Evolutionary conservation across 345 rosid species (phyloP), one percentile per base, ranked within the genome.

Genomic region (Firmiana major): DNA sequence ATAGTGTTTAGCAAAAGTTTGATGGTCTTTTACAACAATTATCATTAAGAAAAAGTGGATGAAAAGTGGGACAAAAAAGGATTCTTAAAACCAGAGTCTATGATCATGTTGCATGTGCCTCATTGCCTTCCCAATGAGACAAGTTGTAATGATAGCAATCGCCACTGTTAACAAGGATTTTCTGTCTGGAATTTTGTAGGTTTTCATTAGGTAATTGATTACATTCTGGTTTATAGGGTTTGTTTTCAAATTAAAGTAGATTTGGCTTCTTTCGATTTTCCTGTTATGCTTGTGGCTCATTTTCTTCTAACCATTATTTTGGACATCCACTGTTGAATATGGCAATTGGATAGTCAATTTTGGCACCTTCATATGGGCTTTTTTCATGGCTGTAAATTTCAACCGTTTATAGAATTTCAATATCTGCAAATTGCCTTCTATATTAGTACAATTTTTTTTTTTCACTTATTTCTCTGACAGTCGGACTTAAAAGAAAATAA

Each of bases 201-300:
- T 64, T 70, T 70, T 63, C 53, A 77, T 55, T 48, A 40, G 55
- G 59, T 26, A 48, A 48, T 78, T 78, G 74, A 53, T 78, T 36
- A 40, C 63, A 71, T 63, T 73, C 19, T 43, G 40, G 6, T 49
- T 15, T 7, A 31, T n/a, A 16, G 57, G 22, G 42, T n/a, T 16
- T 69, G n/a, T 13, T 53, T 58, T 58, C 63, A 28, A 70, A 48
- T 70, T 49, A 75, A 78, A 78, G 75, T 62, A 42, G 65, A 28
- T 13, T 69, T 78, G 40, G 63, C 36, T 49, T 43, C 68, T 57
- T 64, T 36, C 19, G 71, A 42, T 60, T 60, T 43, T 12, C 63
- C 85, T 83, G 43, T 69, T 68, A 73, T 63, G 76, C 76, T 24
- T 68, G 83, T 83, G 83, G 65, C 13, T 71, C 5, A 5, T 22